Conservation (phyloP, 108 stramenopile genomes). For the Schizochytrium sp. region DNA sequence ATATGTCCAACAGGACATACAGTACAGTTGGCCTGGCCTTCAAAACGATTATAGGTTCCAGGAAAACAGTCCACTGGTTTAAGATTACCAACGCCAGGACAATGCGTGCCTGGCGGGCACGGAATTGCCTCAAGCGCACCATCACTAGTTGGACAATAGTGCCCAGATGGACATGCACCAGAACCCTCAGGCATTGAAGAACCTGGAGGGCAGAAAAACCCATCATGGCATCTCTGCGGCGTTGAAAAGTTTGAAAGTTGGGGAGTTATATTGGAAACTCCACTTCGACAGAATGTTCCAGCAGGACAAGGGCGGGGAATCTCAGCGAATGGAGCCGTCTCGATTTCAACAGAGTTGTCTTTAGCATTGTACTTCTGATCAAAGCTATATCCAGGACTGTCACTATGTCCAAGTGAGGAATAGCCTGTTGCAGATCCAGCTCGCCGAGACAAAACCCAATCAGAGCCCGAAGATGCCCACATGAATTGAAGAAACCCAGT, state of each 20-base stretch:
- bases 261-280: slow-evolving; percentile 71
- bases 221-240: slow-evolving; percentile 85
- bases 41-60: slow-evolving; percentile 79
- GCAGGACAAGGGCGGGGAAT: slow-evolving; percentile 82
- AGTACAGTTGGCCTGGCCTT: slow-evolving; percentile 80
- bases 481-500: background rate
- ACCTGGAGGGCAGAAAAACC: slow-evolving; percentile 86
- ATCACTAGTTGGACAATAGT: slow-evolving; percentile 79
- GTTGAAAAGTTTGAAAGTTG: slow-evolving; percentile 79
- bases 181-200: slow-evolving; percentile 79
- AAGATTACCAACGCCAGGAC: slow-evolving; percentile 84
- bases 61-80: slow-evolving; percentile 81
- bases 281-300: slow-evolving; percentile 80
- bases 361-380: background rate
- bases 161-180: slow-evolving; percentile 85
- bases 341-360: background rate
- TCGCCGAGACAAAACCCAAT: background rate
- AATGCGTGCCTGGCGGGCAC: slow-evolving; percentile 83
- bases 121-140: slow-evolving; percentile 72
- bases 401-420: background rate
- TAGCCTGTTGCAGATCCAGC: background rate
- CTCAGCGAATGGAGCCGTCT: slow-evolving; percentile 65
- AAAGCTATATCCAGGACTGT: background rate
- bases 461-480: background rate
- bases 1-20: slow-evolving; percentile 83